A percentile compares a stretch with the other conserved stretches of the same genome.
phyloP scores from a whole-genome alignment of 257 asterid species.

The Fraxinus quadrangulata region DNA sequence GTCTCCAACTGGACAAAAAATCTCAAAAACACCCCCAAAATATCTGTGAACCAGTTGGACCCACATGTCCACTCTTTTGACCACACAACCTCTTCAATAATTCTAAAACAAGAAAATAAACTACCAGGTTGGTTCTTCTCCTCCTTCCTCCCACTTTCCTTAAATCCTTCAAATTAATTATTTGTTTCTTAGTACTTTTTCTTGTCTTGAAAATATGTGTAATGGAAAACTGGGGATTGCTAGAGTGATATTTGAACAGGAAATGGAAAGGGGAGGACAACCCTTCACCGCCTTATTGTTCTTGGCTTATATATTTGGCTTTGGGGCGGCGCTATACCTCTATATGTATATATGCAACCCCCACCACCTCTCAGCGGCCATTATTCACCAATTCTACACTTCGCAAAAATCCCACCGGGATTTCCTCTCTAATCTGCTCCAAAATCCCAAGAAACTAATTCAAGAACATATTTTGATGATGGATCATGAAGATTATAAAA shows the following conservation, averaged over 20 bases:
- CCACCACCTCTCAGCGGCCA: conserved; percentile 28
- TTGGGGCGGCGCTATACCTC: conserved; percentile 43
- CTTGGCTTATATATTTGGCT: conserved; percentile 27
- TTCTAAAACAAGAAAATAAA: neutral
- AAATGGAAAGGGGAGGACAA: conserved; percentile 28
- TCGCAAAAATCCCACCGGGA: neutral
- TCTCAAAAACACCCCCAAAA: conserved; percentile 14
- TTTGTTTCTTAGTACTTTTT: neutral
- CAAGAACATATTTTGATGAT: conserved; percentile 15
- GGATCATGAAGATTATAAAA: conserved; percentile 40
- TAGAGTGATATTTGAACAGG: neutral
- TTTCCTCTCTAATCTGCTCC: neutral
- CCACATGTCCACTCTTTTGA: conserved; percentile 20
- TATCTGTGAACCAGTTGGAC: conserved; percentile 29
- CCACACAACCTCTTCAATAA: conserved; percentile 3
- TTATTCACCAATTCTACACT: conserved; percentile 10
- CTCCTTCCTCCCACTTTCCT: conserved; percentile 3
- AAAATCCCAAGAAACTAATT: neutral
- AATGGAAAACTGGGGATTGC: conserved; percentile 2
- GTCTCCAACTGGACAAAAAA: no score
- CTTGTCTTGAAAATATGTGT: neutral
- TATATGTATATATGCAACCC: conserved; percentile 46
- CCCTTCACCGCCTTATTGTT: conserved; percentile 57
- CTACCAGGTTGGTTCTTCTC: neutral
- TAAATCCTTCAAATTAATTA: neutral